Evolutionary conservation across 192 early-diverging fungal genomes (phyloP).

Genomic region (Linnemannia zychae): DNA sequence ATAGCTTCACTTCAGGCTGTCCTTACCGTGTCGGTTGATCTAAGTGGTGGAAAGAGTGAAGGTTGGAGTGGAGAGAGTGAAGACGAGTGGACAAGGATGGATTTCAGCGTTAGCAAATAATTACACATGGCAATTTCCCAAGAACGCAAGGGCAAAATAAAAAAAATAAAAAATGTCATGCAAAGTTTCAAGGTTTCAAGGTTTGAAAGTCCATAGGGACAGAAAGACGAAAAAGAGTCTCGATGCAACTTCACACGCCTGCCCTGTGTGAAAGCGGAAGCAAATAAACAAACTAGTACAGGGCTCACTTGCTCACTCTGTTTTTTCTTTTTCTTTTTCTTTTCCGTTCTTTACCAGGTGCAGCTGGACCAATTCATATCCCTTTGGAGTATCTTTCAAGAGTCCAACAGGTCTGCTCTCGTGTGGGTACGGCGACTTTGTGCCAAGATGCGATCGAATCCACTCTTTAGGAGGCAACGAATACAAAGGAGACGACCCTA

Average conservation of each 20-base stretch:
- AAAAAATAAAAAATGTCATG: not conserved
- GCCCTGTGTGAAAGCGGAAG: no score
- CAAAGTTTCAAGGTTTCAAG: not conserved
- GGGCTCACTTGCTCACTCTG: no score
- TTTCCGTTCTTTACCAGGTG: slow-evolving; percentile 32
- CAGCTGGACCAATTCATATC: slow-evolving; percentile 37
- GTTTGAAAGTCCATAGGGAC: no score
- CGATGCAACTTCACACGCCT: no score
- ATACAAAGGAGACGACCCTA: not conserved
- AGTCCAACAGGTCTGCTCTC: slow-evolving; percentile 17
- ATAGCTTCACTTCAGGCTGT: not conserved
- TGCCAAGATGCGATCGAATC: slow-evolving; percentile 33
- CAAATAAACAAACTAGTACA: no score
- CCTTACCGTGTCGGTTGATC: slow-evolving; percentile 39
- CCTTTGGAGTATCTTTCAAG: slow-evolving; percentile 28
- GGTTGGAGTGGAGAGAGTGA: not conserved
- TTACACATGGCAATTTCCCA: not conserved
- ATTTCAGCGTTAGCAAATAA: not conserved
- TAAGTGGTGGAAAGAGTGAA: not conserved
- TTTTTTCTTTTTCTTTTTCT: no score
- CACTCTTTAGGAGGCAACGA: not conserved
- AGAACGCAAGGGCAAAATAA: not conserved
- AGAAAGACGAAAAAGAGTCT: no score
- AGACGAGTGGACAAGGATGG: not conserved
- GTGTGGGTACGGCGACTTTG: slow-evolving; percentile 54